Conservation (phyloP, 2,329 filamentous ascomycete genomes). For the Talaromyces atroroseus region DNA sequence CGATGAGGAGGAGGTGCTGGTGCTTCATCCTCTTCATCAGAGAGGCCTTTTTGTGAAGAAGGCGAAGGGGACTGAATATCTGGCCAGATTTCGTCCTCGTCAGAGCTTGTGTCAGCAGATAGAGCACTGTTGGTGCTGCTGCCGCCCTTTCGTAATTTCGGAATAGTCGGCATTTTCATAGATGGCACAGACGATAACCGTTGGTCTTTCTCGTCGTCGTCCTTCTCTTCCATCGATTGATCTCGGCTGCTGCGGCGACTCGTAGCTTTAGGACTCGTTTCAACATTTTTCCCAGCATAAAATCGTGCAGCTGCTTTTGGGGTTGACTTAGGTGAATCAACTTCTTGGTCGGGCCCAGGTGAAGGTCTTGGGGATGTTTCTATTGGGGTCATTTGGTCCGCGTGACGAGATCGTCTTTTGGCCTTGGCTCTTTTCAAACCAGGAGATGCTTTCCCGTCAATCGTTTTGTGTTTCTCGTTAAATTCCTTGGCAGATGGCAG, state of each 20-base stretch:
- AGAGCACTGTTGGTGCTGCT: conserved; percentile 21
- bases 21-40: conserved; percentile 30
- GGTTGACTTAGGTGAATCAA: conserved; percentile 13
- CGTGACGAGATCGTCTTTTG: conserved; percentile 36
- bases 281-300: conserved; percentile 2
- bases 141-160: conserved; percentile 36
- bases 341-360: conserved; percentile 19
- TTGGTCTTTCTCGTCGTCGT: conserved; percentile 26
- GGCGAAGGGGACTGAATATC: conserved; percentile 18
- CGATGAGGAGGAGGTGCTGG: conserved; percentile 47
- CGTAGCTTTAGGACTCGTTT: conserved; percentile 2
- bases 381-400: conserved; percentile 26
- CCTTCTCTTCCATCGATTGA: conserved; percentile 22
- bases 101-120: conserved; percentile 7
- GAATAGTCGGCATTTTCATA: conserved; percentile 39
- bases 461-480: conserved; percentile 18
- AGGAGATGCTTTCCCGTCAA: conserved; percentile 27
- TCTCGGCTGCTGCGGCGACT: conserved; percentile 19
- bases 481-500: conserved; percentile 25
- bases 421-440: conserved; percentile 38
- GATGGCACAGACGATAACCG: conserved; percentile 46
- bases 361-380: conserved; percentile 21
- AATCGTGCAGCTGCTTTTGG: conserved; percentile 12
- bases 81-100: conserved; percentile 27
- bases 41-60: neutral